These are phyloP conservation scores for Penicillium verrucosum DNA, from an alignment of 2,329 filamentous ascomycete genomes.

Conservation along the genomic window DNA sequence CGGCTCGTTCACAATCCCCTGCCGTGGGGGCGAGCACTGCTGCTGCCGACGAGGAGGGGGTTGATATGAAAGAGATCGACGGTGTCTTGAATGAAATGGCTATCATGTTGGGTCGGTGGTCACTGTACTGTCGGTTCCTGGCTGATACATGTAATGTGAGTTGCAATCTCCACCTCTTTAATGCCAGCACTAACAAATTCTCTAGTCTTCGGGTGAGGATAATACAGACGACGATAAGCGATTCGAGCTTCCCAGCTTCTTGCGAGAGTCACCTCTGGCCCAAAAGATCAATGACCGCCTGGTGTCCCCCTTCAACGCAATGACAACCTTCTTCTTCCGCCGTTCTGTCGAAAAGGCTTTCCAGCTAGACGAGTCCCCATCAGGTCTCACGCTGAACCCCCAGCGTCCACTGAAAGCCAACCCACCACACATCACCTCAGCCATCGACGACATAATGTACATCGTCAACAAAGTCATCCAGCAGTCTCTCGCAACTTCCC, in stretches of 20 bases:
- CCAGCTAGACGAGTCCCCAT: constrained; percentile 85
- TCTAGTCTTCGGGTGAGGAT: constrained; percentile 43
- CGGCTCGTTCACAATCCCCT: constrained; percentile 72
- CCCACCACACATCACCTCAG: constrained; percentile 86
- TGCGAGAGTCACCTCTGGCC: constrained; percentile 74
- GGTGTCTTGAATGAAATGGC: constrained; percentile 81
- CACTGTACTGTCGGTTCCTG: constrained; percentile 85
- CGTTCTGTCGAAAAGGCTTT: constrained; percentile 96
- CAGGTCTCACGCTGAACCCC: constrained; percentile 72
- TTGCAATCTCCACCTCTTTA: not conserved
- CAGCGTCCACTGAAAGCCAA: constrained; percentile 70
- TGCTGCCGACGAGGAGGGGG: constrained; percentile 76
- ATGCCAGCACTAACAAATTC: constrained; percentile 4
- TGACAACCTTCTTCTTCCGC: constrained; percentile 96
- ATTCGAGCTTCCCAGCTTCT: constrained; percentile 67
- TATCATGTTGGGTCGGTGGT: constrained; percentile 90
- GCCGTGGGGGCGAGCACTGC: constrained; percentile 53
- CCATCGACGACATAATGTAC: constrained; percentile 99
- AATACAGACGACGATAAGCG: constrained; percentile 53
- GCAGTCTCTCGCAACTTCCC: constrained; percentile 80
- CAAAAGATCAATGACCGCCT: constrained; percentile 75
- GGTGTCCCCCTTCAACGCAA: constrained; percentile 76
- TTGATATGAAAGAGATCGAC: constrained; percentile 97
- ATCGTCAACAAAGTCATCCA: constrained; percentile 92
- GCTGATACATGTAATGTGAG: constrained; percentile 78